Conservation (phyloP, 257 asterid genomes). For the Capsicum rhomboideum region DNA sequence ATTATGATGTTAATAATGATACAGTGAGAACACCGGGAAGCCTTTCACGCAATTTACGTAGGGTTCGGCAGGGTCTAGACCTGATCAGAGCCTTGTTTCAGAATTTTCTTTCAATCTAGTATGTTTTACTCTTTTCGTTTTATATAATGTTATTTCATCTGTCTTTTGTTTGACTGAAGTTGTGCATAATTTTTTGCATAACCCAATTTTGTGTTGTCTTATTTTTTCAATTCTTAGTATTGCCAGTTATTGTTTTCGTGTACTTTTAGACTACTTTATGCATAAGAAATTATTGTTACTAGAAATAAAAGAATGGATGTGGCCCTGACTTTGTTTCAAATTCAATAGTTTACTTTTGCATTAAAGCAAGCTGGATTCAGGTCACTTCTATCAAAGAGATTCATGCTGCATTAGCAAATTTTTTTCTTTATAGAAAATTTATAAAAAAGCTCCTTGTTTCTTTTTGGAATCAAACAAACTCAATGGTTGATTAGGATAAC, state of each 20-base stretch:
- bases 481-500: not conserved
- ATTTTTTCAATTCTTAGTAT: not conserved
- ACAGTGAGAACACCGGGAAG: conserved; percentile 80
- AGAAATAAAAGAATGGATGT: not conserved
- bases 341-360: not conserved
- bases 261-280: not conserved
- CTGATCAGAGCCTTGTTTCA: conserved; percentile 78
- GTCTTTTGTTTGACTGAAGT: not conserved
- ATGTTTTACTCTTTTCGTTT: not conserved
- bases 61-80: conserved; percentile 97
- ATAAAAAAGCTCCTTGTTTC: not conserved
- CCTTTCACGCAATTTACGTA: conserved; percentile 78
- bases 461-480: not conserved
- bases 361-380: not conserved
- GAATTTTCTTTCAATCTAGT: conserved; percentile 75
- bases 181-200: not conserved
- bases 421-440: not conserved
- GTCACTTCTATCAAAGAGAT: not conserved
- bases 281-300: not conserved
- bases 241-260: not conserved
- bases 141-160: not conserved
- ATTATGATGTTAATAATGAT: conserved; percentile 45
- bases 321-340: not conserved
- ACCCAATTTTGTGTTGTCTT: not conserved
- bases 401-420: not conserved